phyloP scores from a whole-genome alignment of 2,329 filamentous ascomycete species.

The Trichoderma sp. region DNA sequence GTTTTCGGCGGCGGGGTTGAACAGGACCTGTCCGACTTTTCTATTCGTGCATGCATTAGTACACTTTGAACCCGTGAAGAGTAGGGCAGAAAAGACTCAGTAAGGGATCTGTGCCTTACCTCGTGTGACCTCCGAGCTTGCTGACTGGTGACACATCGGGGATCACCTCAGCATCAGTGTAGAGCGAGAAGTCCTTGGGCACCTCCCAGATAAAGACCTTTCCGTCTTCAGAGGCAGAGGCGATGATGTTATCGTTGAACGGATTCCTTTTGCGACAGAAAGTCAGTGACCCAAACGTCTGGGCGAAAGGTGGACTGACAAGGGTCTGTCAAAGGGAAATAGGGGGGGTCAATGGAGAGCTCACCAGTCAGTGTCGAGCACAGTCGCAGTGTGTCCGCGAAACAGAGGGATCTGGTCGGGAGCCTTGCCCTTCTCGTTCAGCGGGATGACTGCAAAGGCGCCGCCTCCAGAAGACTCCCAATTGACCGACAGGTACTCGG shows the following conservation, averaged over 20 bases:
- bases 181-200: constrained; percentile 81
- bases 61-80: background rate
- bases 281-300: constrained; percentile 31
- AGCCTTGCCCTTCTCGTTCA: constrained; percentile 85
- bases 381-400: constrained; percentile 91
- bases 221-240: constrained; percentile 93
- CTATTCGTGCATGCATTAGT: constrained; percentile 50
- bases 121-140: constrained; percentile 84
- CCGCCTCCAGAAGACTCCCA: constrained; percentile 97
- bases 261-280: constrained; percentile 69
- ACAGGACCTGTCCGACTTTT: constrained; percentile 96
- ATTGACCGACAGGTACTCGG: constrained; percentile 94
- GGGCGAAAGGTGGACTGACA: background rate
- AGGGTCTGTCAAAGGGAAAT: constrained; percentile 5
- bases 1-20: constrained; percentile 95
- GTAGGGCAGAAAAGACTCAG: background rate
- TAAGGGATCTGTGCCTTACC: constrained; percentile 55
- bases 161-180: constrained; percentile 83
- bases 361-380: constrained; percentile 96
- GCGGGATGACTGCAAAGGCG: constrained; percentile 92
- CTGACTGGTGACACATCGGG: constrained; percentile 78
- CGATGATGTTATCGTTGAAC: constrained; percentile 91
- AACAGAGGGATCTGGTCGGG: constrained; percentile 95
- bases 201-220: constrained; percentile 98
- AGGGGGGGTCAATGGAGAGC: constrained; percentile 27